Base-by-base conservation (phyloP, 2,329 filamentous ascomycete species). In the Arthrobotrys sphaeroides region DNA sequence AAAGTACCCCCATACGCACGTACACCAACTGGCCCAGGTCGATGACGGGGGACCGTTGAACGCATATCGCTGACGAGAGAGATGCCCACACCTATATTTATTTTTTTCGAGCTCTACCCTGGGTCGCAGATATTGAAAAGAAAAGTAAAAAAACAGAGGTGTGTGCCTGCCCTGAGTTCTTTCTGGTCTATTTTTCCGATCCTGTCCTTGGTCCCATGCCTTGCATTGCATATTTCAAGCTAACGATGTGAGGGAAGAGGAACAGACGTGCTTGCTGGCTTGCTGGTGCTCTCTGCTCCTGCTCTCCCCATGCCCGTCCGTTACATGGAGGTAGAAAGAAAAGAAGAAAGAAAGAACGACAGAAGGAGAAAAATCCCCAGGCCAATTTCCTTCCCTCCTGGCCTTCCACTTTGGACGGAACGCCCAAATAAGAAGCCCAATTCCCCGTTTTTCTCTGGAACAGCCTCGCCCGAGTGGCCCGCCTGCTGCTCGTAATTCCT, bases 181-280 rank as follows among this genome's bases (percentile, higher is more conserved):
- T 66, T 62, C 69, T 73, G 47, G 60, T 66, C 61, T 65, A 60
- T 66, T 73, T 73, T 53, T 73, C 69, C 61, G 60, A 65, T 68
- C 64, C 70, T 75, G 65, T 59, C 51, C 49, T 55, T 55, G 51
- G 51, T 55, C 51, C 31, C 51, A 55, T 61, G 51, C 72, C 72
- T 69, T 68, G 72, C 72, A 75, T 75, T 68, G 64, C 72, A 75
- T 75, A 69, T 64, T 75, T 68, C 53, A 42, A 75, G 72, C 72
- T 75, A 75, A 64, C 57, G 72, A 62, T 57, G 72, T 64, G 64
- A 75, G 64, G 72, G 72, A 69, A 75, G 72, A 72, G 67, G 59
- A 64, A 65, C 59, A 59, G 47, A 62, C 66, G 42, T 72, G 67
- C 67, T 72, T 59, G 67, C 67, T 72, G 61, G 67, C 67, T 61